phyloP scores from a whole-genome alignment of 2,329 filamentous ascomycete species.

The Colletotrichum zoysiae region DNA sequence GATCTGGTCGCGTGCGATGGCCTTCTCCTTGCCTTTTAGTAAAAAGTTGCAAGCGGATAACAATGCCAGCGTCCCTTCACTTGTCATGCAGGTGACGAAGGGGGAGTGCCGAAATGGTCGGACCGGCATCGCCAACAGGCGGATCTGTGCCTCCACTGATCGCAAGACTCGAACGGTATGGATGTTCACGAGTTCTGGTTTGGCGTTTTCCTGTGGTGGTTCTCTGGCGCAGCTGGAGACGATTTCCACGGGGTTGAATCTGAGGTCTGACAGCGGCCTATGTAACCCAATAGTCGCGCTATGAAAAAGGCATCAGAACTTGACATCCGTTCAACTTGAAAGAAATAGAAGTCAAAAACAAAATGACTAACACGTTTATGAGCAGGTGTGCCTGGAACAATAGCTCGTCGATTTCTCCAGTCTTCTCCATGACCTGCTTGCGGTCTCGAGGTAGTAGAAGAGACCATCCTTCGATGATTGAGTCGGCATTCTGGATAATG shows the following conservation, averaged over 20 bases:
- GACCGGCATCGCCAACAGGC: conserved; percentile 53
- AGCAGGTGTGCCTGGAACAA: conserved; percentile 48
- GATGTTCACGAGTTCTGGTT: conserved; percentile 49
- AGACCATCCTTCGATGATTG: conserved; percentile 54
- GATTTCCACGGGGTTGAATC: conserved; percentile 53
- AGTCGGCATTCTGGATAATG: conserved; percentile 52
- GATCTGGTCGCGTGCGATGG: conserved; percentile 56
- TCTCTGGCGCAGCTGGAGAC: conserved; percentile 53
- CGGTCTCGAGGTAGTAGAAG: conserved; percentile 52
- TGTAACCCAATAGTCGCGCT: conserved; percentile 54
- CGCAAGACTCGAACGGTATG: conserved; percentile 56
- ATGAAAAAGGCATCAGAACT: not conserved
- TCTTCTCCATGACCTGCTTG: conserved; percentile 49
- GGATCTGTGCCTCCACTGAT: conserved; percentile 54
- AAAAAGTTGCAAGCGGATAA: conserved; percentile 54
- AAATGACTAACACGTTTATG: conserved; percentile 44
- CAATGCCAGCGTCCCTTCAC: conserved; percentile 52
- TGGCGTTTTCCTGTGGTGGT: conserved; percentile 40
- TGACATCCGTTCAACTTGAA: not conserved
- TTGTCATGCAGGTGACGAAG: conserved; percentile 57
- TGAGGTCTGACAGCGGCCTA: conserved; percentile 54
- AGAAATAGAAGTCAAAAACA: not conserved
- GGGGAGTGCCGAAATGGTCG: conserved; percentile 53
- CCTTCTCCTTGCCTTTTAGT: conserved; percentile 49
- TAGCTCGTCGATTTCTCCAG: conserved; percentile 49